phyloP scores from a whole-genome alignment of 345 rosid genomes.

The Eucalyptus cloeziana region DNA sequence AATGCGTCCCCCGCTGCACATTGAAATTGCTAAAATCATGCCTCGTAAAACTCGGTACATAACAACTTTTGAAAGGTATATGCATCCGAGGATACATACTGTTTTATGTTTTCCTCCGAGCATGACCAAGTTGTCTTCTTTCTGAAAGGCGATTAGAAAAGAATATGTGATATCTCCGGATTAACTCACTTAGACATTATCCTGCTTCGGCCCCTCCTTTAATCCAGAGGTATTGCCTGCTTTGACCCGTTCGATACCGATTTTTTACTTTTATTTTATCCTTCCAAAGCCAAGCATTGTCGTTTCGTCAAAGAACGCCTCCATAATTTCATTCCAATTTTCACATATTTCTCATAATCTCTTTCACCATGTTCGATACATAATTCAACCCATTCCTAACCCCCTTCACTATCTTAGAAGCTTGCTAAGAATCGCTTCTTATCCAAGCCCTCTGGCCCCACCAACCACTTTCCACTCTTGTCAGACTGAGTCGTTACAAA shows the following conservation, averaged over 20 bases:
- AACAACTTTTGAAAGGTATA: rapidly evolving
- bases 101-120: not conserved
- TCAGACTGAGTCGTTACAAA: rapidly evolving
- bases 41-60: rapidly evolving
- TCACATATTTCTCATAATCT: rapidly evolving
- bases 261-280: too few species aligned
- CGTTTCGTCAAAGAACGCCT: rapidly evolving
- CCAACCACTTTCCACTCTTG: too few species aligned
- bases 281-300: too few species aligned
- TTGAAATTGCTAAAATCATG: rapidly evolving
- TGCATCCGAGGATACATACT: not conserved
- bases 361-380: too few species aligned
- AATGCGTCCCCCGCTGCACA: rapidly evolving
- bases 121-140: not conserved
- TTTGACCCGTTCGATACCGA: rapidly evolving
- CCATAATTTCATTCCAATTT: too few species aligned
- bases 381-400: rapidly evolving
- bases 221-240: rapidly evolving
- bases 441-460: rapidly evolving
- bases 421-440: too few species aligned
- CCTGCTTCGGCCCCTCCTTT: too few species aligned
- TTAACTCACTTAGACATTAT: rapidly evolving
- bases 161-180: not conserved
- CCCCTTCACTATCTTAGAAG: too few species aligned
- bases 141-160: rapidly evolving